A percentile compares a stretch with the other conserved stretches of the same genome.
Conservation (phyloP, 495 filamentous ascomycete genomes). For the Podospora didyma region DNA sequence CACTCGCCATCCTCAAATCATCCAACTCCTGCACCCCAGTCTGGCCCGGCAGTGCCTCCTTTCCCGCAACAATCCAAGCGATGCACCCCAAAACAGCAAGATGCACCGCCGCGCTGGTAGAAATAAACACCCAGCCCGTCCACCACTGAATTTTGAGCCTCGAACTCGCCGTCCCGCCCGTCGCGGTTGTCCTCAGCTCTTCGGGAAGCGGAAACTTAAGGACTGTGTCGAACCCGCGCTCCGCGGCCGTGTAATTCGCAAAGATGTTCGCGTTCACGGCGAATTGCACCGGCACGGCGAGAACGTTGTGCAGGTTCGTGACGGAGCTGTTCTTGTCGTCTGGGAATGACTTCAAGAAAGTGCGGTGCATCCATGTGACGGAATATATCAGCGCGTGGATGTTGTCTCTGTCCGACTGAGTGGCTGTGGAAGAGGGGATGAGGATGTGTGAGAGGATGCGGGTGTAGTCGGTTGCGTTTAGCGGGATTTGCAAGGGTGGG, state of each 20-base stretch:
- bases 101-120: neutral
- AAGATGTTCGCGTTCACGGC: conserved; percentile 7
- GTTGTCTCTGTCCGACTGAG: neutral
- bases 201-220: conserved; percentile 3
- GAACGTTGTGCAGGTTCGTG: conserved; percentile 18
- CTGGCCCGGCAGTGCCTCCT: neutral
- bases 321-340: conserved; percentile 6
- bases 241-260: conserved; percentile 9
- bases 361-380: conserved; percentile 12
- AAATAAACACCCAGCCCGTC: conserved; percentile 18
- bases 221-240: neutral
- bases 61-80: neutral
- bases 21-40: neutral
- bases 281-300: conserved; percentile 16
- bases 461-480: conserved; percentile 2
- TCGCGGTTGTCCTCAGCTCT: conserved; percentile 5
- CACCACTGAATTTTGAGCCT: conserved; percentile 11
- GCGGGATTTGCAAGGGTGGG: conserved; percentile 1
- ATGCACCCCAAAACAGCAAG: neutral
- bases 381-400: conserved; percentile 4
- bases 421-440: neutral
- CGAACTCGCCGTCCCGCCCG: conserved; percentile 7
- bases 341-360: conserved; percentile 10
- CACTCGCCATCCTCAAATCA: neutral
- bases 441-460: conserved; percentile 1